A percentile compares a stretch with the other conserved stretches of the same genome.
Evolutionary conservation across 495 filamentous ascomycete species (phyloP).

Genomic region (Penicillium subrubescens): DNA sequence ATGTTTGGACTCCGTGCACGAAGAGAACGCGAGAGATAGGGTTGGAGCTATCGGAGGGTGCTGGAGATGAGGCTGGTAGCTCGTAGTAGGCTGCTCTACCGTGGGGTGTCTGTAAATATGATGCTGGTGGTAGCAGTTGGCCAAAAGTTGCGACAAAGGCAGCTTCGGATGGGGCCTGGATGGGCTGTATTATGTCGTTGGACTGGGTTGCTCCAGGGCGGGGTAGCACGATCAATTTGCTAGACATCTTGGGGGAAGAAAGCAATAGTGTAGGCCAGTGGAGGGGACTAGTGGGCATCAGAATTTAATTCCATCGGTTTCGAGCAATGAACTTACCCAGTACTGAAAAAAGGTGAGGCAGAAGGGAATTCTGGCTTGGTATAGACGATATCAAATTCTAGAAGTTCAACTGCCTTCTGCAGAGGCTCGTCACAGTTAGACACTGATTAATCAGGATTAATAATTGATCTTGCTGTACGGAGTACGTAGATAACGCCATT

Average conservation of each 20-base stretch:
- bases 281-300: not conserved
- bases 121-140: conserved; percentile 35
- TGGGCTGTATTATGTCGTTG: conserved; percentile 14
- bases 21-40: conserved; percentile 29
- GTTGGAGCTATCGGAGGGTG: not conserved
- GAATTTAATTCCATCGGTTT: not conserved
- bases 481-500: too few species aligned
- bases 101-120: conserved; percentile 31
- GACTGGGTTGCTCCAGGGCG: conserved; percentile 27
- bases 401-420: not conserved
- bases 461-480: too few species aligned
- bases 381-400: not conserved
- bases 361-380: not conserved
- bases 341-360: too few species aligned
- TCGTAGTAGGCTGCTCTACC: conserved; percentile 43
- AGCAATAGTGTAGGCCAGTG: not conserved
- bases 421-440: not conserved
- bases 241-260: conserved; percentile 20
- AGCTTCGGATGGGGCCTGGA: conserved; percentile 40
- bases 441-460: not conserved
- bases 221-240: conserved; percentile 29
- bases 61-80: conserved; percentile 18
- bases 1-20: conserved; percentile 41
- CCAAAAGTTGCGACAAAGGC: conserved; percentile 40
- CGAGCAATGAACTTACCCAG: not conserved